phyloP scores from a whole-genome alignment of 768 basidiomycete species.

The Cubamyces sp. region DNA sequence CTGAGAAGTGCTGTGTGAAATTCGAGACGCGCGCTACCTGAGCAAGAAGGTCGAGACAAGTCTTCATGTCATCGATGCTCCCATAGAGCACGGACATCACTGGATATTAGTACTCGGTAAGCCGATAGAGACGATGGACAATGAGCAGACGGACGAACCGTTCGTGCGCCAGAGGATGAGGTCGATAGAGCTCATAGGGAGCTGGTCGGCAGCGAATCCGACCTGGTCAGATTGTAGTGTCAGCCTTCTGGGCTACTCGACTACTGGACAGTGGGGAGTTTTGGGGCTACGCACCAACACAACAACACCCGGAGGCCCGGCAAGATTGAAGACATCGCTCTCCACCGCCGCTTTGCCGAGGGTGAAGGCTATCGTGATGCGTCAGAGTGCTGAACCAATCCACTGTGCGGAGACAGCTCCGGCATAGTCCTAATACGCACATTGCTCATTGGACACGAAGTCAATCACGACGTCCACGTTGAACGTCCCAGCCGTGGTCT shows the following conservation, averaged over 20 bases:
- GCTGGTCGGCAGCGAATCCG: conserved; percentile 7
- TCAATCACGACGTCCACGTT: conserved; percentile 20
- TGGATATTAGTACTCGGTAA: not conserved
- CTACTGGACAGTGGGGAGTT: not conserved
- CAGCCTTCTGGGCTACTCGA: too few relatives aligned
- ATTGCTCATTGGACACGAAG: conserved; percentile 13
- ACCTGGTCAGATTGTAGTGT: not conserved
- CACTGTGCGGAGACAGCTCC: not conserved
- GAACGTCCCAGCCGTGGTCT: conserved; percentile 2
- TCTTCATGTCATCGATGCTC: conserved; percentile 10
- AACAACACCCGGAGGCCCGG: not conserved
- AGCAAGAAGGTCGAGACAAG: conserved; percentile 13
- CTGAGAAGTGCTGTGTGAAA: too few relatives aligned
- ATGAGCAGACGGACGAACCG: not conserved
- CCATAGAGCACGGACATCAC: conserved; percentile 12
- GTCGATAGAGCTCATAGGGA: conserved; percentile 9
- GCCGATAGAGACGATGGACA: too few relatives aligned
- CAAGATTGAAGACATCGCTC: not conserved
- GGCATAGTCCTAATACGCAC: not conserved
- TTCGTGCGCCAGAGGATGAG: conserved; percentile 5
- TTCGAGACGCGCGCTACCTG: not conserved
- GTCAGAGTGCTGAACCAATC: not conserved
- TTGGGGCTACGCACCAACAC: not conserved
- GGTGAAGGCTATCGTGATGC: not conserved
- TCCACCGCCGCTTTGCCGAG: not conserved